Evolutionary conservation across 345 rosid genomes (phyloP).

Genomic region (Gossypium longicalyx): DNA sequence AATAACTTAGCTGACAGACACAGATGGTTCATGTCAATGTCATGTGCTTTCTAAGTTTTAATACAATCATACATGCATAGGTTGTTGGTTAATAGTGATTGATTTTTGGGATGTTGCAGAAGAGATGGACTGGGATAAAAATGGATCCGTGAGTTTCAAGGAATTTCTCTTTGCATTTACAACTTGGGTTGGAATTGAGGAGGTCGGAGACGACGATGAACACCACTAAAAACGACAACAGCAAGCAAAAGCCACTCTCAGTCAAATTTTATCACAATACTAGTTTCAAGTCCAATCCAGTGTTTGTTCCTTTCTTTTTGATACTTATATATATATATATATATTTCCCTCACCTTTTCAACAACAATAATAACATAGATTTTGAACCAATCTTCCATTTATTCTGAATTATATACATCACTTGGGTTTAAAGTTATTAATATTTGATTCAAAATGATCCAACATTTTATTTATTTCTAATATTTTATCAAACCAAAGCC

Average conservation of each 20-base stretch:
- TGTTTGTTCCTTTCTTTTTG: not conserved
- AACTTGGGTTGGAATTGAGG: constrained; percentile 80
- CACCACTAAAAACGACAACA: not conserved
- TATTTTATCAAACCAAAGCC: too few relatives aligned
- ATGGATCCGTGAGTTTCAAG: constrained; percentile 88
- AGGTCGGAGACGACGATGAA: constrained; percentile 61
- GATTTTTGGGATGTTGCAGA: constrained; percentile 42
- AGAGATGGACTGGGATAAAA: constrained; percentile 99
- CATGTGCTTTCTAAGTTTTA: not conserved
- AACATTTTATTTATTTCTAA: too few relatives aligned
- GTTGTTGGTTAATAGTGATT: not conserved
- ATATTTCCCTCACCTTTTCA: too few relatives aligned
- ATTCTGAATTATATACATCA: too few relatives aligned
- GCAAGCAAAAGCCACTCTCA: constrained; percentile 13
- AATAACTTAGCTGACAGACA: not conserved
- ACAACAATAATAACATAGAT: too few relatives aligned
- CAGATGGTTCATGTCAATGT: not conserved
- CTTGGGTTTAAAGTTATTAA: too few relatives aligned
- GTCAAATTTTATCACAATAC: not conserved
- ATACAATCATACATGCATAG: not conserved
- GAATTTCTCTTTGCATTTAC: constrained; percentile 95
- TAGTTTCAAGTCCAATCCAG: not conserved
- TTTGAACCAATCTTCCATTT: too few relatives aligned
- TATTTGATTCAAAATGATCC: too few relatives aligned
- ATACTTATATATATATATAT: too few relatives aligned